Percentiles rank a stretch among this genome's conserved stretches.
Evolutionary conservation across 441 rosid species (phyloP).

Genomic region (Theobroma grandiflorum): DNA sequence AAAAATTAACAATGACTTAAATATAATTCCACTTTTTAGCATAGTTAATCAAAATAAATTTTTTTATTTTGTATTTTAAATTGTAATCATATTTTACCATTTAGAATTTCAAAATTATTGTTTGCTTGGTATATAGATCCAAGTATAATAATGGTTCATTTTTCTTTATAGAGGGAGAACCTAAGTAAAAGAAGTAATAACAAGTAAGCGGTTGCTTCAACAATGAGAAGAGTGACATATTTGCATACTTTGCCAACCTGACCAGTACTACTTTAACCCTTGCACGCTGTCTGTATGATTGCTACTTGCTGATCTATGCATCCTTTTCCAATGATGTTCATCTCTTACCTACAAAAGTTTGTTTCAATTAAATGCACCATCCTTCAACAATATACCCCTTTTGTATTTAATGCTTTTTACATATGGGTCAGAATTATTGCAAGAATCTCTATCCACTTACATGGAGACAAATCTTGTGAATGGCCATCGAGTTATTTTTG

Average conservation of each 20-base stretch:
- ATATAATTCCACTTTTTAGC: too few species aligned
- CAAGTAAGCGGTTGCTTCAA: background rate
- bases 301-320: background rate
- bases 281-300: background rate
- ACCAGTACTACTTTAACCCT: background rate
- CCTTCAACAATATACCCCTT: background rate
- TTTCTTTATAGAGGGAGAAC: too few species aligned
- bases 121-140: too few species aligned
- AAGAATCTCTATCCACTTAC: background rate
- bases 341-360: background rate
- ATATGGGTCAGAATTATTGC: background rate
- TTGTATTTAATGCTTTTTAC: background rate
- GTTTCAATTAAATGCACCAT: constrained; percentile 1
- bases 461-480: background rate
- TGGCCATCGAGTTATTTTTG: background rate
- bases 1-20: too few species aligned
- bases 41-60: too few species aligned
- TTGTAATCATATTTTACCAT: too few species aligned
- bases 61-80: too few species aligned
- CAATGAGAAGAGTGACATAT: background rate
- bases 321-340: constrained; percentile 26
- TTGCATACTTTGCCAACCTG: background rate
- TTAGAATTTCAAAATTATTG: too few species aligned
- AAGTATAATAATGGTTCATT: too few species aligned
- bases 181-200: too few species aligned